Base-by-base conservation (phyloP, 202 grass and related monocot genomes). In the Cymbopogon flexuosus region DNA sequence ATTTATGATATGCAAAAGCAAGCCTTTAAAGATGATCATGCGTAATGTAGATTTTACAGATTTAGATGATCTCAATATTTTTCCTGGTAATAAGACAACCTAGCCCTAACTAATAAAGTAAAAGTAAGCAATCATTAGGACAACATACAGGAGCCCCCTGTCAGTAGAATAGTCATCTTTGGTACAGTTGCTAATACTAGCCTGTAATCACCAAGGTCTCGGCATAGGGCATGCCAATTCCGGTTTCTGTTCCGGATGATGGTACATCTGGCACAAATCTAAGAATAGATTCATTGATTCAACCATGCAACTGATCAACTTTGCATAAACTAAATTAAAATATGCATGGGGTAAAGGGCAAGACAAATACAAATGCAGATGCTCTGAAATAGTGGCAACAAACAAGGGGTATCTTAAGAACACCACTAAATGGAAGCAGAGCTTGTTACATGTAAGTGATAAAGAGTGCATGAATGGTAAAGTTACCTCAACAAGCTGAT, bases 401-500 rank as follows among this genome's bases (percentile, higher is more conserved):
- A 49, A 51, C 45, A 56, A 70, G 76, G 70, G 19, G 18, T 31
- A 23, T 19, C 18, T 13, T 27, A 57, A 54, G 34, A 87, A 71
- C 46, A 8, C 16, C 11, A 52, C 15, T 83, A 79, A 39, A 67
- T 19, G 56, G 34, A 71, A 72, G 35, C 11, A 19, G 6, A 29
- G 9, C 30, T 7, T 37, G 39, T 39, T 57, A 67, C 60, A 75
- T 56, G 41, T 18, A 54, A 45, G 18, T 3, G 11, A 46, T 16
- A 37, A 45, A 70, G 40, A 6, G 13, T 59, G 9, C 9, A 59
- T 1, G 21, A 59, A 24, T 0, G 5, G 31, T 5, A 57, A 89
- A 81, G 46, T 81, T 80, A 92, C 90, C 87, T 92, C 87, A 75
- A 92, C 90, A 84, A 92, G 87, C 72, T 92, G 90, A 71, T 92